A percentile compares a stretch with the other conserved stretches of the same genome.
Evolutionary conservation across 2,329 filamentous ascomycete genomes (phyloP).

Genomic region (Aspergillus vadensis): DNA sequence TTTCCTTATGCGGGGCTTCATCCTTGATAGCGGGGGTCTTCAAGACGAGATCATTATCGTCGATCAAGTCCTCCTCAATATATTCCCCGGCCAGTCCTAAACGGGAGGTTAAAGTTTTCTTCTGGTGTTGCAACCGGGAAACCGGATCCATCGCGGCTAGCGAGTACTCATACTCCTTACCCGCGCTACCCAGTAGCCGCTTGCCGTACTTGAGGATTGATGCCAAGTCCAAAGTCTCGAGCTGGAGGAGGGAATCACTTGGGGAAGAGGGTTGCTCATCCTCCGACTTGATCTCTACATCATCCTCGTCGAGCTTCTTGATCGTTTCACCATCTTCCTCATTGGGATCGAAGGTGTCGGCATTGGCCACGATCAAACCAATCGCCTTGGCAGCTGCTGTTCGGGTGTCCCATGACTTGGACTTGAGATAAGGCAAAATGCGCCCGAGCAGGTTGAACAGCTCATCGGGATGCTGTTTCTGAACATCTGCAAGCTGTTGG

Average conservation of each 20-base stretch:
- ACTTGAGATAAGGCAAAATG: conserved; percentile 91
- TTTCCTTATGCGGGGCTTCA: conserved; percentile 53
- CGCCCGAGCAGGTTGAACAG: conserved; percentile 91
- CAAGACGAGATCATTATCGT: conserved; percentile 59
- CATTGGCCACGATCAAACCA: conserved; percentile 89
- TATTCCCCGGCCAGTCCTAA: conserved; percentile 83
- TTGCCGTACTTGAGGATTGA: conserved; percentile 81
- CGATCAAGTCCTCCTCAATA: conserved; percentile 79
- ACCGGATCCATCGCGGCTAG: conserved; percentile 80
- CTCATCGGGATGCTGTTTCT: conserved; percentile 97
- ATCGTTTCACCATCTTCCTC: conserved; percentile 61
- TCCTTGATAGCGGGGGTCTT: conserved; percentile 49
- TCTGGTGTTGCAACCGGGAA: conserved; percentile 79
- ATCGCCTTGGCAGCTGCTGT: conserved; percentile 92
- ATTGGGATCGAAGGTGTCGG: conserved; percentile 85
- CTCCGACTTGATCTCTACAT: conserved; percentile 44
- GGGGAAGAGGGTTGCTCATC: conserved; percentile 38
- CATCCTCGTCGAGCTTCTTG: conserved; percentile 53
- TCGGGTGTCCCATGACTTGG: conserved; percentile 96
- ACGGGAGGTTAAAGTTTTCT: conserved; percentile 79
- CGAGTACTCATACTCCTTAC: conserved; percentile 79
- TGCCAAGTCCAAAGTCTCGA: conserved; percentile 75
- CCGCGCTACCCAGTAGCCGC: conserved; percentile 77
- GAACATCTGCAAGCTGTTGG: conserved; percentile 94
- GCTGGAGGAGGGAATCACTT: conserved; percentile 64